Percentiles rank a stretch among this genome's conserved stretches.
These are phyloP conservation scores for Hypholoma fasciculare DNA, from an alignment of 768 basidiomycete species.

Conservation along the genomic window DNA sequence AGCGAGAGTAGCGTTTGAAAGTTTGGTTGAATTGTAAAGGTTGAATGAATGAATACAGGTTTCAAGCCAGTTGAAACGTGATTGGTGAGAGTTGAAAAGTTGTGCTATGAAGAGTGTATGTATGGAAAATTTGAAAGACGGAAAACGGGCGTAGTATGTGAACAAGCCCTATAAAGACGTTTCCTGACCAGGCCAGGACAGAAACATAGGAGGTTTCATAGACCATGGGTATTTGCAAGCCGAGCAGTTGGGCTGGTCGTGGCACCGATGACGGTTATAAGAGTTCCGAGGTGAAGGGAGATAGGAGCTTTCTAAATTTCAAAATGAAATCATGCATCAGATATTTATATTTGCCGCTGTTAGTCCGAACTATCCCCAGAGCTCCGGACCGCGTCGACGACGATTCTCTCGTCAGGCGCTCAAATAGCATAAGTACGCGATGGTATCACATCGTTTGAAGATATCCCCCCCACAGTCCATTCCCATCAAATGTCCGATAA, in stretches of 20 bases:
- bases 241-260: too few species aligned
- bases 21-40: slow-evolving; percentile 9
- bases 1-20: slow-evolving; percentile 9
- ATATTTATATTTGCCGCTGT: slow-evolving; percentile 3
- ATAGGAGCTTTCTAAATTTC: not conserved
- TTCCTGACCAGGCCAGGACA: not conserved
- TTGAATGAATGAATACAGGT: slow-evolving; percentile 18
- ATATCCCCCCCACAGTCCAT: slow-evolving; percentile 9
- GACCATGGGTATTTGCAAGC: too few species aligned
- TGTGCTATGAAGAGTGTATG: not conserved
- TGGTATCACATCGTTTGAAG: slow-evolving; percentile 1
- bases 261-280: not conserved
- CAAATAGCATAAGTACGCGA: slow-evolving; percentile 1
- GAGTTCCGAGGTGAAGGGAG: not conserved
- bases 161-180: not conserved
- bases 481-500: slow-evolving; percentile 57
- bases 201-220: not conserved
- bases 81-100: slow-evolving; percentile 8
- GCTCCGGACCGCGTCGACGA: not conserved
- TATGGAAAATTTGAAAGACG: not conserved
- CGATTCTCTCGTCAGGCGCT: not conserved
- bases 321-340: not conserved
- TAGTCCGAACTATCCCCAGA: slow-evolving; percentile 16
- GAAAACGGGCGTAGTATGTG: not conserved
- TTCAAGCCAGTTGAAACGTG: slow-evolving; percentile 19